phyloP scores from a whole-genome alignment of 2,329 filamentous ascomycete genomes.

The Talaromyces sp. region DNA sequence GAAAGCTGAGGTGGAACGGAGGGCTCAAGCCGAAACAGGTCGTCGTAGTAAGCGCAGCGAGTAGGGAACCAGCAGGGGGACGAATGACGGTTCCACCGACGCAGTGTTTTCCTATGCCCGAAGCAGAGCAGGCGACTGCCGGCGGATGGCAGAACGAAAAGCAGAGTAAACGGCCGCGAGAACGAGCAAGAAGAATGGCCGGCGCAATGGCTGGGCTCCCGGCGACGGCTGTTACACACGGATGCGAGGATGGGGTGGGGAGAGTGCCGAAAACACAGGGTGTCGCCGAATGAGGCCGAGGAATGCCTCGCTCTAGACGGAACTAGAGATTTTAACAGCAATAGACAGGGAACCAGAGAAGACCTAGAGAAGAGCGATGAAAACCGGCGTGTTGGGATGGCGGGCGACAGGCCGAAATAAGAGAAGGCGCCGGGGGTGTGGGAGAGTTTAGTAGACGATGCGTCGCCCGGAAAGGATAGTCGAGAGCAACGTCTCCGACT shows the following conservation, averaged over 20 bases:
- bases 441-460: background rate
- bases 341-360: background rate
- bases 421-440: background rate
- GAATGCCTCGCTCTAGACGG: background rate
- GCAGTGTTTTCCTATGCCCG: background rate
- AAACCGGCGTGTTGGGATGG: background rate
- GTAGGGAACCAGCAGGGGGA: background rate
- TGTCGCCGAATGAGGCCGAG: background rate
- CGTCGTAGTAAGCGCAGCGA: constrained; percentile 8
- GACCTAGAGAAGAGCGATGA: background rate
- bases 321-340: background rate
- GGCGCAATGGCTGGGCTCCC: background rate
- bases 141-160: constrained; percentile 4
- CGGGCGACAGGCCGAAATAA: background rate
- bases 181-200: constrained; percentile 13
- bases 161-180: constrained; percentile 7
- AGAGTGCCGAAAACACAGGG: constrained; percentile 5
- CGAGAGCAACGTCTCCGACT: background rate
- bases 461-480: background rate
- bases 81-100: background rate
- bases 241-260: constrained; percentile 8
- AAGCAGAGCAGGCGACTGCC: background rate
- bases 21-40: background rate
- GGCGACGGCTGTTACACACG: constrained; percentile 8
- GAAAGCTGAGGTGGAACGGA: background rate